Evolutionary conservation across 192 early-diverging fungal genomes (phyloP).

Genomic region (Coemansia sp.): DNA sequence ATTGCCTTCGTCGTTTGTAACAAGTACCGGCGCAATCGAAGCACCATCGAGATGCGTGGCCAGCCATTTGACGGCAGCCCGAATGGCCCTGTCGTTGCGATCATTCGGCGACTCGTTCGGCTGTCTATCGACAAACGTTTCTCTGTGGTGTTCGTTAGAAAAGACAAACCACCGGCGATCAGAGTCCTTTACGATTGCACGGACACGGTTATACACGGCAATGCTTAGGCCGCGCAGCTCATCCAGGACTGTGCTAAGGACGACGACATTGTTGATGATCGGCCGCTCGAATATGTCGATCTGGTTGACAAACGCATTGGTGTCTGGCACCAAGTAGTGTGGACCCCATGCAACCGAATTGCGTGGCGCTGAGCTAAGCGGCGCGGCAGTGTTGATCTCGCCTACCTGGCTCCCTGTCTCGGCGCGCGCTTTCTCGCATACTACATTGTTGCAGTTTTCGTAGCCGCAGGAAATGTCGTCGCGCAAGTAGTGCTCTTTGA

Average conservation of each 20-base stretch:
- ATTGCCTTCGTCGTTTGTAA: slow-evolving; percentile 93
- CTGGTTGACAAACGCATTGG: slow-evolving; percentile 91
- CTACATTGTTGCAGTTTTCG: slow-evolving; percentile 29
- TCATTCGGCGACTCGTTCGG: slow-evolving; percentile 91
- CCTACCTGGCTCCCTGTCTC: slow-evolving; percentile 13
- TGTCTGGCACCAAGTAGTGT: slow-evolving; percentile 92
- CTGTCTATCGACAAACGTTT: slow-evolving; percentile 82
- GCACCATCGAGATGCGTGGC: slow-evolving; percentile 63
- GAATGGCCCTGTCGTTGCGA: slow-evolving; percentile 94
- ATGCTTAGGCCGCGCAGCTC: slow-evolving; percentile 85
- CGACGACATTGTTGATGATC: slow-evolving; percentile 85
- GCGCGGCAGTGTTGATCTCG: slow-evolving; percentile 14
- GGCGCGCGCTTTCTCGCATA: slow-evolving; percentile 25
- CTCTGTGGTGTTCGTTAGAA: slow-evolving; percentile 92
- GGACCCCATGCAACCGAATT: slow-evolving; percentile 58
- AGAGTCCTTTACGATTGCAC: slow-evolving; percentile 69
- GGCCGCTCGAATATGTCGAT: slow-evolving; percentile 94
- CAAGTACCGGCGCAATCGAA: slow-evolving; percentile 64
- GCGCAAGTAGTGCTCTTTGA: slow-evolving; percentile 95
- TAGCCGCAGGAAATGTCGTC: slow-evolving; percentile 88
- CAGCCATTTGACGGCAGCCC: slow-evolving; percentile 87
- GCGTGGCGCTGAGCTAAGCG: slow-evolving; percentile 57
- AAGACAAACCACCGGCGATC: slow-evolving; percentile 90
- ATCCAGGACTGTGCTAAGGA: slow-evolving; percentile 92
- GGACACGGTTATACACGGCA: slow-evolving; percentile 79